A percentile compares a stretch with the other conserved stretches of the same genome.
Evolutionary conservation across 352 stramenopile genomes (phyloP).

Genomic region (Phytophthora rubi): DNA sequence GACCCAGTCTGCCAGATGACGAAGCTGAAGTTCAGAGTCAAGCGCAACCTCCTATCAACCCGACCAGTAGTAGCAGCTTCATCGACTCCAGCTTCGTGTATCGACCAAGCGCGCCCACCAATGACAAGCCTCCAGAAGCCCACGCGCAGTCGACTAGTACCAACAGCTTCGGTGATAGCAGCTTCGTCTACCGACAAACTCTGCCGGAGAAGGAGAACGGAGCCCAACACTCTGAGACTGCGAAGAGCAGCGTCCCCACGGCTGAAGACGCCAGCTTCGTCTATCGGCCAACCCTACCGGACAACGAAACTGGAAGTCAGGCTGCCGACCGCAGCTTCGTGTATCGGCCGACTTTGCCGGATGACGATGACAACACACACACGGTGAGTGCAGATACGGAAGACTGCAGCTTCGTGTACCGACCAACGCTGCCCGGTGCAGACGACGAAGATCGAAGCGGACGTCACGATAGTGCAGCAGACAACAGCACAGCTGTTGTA

Average conservation of each 20-base stretch:
- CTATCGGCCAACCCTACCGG: conserved; percentile 14
- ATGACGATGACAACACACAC: background rate
- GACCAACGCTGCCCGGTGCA: background rate
- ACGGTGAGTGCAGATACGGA: background rate
- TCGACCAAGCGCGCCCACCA: conserved; percentile 3
- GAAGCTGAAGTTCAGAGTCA: conserved; percentile 11
- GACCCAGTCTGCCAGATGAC: conserved; percentile 26
- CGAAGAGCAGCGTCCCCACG: background rate
- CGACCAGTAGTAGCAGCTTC: conserved; percentile 12
- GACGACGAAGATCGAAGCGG: background rate
- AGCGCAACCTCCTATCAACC: background rate
- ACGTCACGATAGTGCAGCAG: background rate
- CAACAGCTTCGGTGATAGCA: background rate
- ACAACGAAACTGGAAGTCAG: background rate
- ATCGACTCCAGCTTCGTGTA: conserved; percentile 23
- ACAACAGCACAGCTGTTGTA: background rate
- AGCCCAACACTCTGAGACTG: background rate
- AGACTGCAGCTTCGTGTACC: conserved; percentile 12
- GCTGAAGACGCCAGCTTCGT: conserved; percentile 1
- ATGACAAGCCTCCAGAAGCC: background rate
- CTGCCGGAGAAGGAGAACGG: background rate
- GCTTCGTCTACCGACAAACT: conserved; percentile 7
- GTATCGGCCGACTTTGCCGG: conserved; percentile 10
- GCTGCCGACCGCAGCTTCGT: conserved; percentile 3
- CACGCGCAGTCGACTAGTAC: background rate